These are phyloP conservation scores for Grigorovia transvaalensis DNA, from an alignment of 805 yeast genomes.

Conservation along the genomic window DNA sequence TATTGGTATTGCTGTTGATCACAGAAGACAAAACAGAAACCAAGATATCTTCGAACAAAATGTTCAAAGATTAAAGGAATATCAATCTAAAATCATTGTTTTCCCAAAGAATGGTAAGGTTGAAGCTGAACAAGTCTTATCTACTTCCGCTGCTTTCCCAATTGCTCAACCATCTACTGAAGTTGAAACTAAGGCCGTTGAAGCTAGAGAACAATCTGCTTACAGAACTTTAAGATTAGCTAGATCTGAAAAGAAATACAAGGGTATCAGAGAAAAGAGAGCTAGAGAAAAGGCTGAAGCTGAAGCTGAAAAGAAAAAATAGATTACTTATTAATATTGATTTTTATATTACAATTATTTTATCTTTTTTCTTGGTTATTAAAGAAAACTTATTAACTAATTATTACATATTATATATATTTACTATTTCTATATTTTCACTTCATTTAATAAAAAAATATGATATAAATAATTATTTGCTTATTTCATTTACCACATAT, in stretches of 20 bases:
- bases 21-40: conserved; percentile 98
- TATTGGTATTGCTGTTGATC: conserved; percentile 97
- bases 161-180: conserved; percentile 68
- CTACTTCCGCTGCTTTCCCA: conserved; percentile 81
- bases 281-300: conserved; percentile 96
- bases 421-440: not conserved
- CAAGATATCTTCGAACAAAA: conserved; percentile 90
- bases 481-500: not conserved
- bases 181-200: conserved; percentile 81
- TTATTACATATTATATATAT: not conserved
- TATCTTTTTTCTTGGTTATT: not conserved
- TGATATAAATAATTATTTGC: not conserved
- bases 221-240: conserved; percentile 93
- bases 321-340: conserved; percentile 19
- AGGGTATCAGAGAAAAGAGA: conserved; percentile 96
- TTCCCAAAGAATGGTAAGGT: conserved; percentile 88
- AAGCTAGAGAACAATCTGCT: conserved; percentile 65
- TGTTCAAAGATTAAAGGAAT: conserved; percentile 93
- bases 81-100: conserved; percentile 89
- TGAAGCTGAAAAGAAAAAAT: conserved; percentile 98
- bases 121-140: conserved; percentile 66
- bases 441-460: not conserved
- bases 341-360: not conserved
- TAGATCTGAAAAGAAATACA: conserved; percentile 85
- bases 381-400: not conserved